Evolutionary conservation across 2,329 filamentous ascomycete genomes (phyloP).

Genomic region (Emmonsia crescens): DNA sequence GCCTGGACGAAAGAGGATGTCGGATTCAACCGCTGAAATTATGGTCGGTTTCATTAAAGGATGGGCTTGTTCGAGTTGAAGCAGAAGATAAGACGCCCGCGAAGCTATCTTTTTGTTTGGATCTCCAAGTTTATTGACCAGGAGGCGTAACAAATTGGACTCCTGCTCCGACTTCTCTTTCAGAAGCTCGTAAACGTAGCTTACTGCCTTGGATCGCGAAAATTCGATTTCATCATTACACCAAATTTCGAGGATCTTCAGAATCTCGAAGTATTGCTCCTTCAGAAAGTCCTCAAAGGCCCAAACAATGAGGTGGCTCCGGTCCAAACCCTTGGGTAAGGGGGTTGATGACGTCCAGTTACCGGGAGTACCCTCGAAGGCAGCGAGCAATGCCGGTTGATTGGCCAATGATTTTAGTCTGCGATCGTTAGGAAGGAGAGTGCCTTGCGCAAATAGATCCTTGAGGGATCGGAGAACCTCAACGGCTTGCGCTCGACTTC

Average conservation of each 20-base stretch:
- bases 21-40: conserved; percentile 72
- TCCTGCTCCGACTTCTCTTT: conserved; percentile 97
- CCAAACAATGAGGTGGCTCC: conserved; percentile 75
- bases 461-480: conserved; percentile 88
- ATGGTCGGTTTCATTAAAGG: conserved; percentile 90
- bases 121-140: conserved; percentile 96
- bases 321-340: conserved; percentile 62
- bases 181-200: conserved; percentile 81
- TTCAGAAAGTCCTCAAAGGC: conserved; percentile 94
- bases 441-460: conserved; percentile 83
- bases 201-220: conserved; percentile 74
- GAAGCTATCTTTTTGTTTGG: conserved; percentile 93
- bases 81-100: conserved; percentile 79
- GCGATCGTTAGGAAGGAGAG: conserved; percentile 69
- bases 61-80: conserved; percentile 80
- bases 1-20: conserved; percentile 74
- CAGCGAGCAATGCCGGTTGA: conserved; percentile 65
- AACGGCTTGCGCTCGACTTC: conserved; percentile 83
- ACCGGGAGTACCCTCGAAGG: conserved; percentile 51
- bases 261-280: conserved; percentile 80
- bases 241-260: conserved; percentile 86
- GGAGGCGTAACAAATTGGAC: conserved; percentile 75
- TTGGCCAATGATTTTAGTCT: conserved; percentile 68
- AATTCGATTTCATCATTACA: conserved; percentile 93
- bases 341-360: conserved; percentile 59